phyloP scores from a whole-genome alignment of 345 rosid species.

The Microthlaspi erraticum region DNA sequence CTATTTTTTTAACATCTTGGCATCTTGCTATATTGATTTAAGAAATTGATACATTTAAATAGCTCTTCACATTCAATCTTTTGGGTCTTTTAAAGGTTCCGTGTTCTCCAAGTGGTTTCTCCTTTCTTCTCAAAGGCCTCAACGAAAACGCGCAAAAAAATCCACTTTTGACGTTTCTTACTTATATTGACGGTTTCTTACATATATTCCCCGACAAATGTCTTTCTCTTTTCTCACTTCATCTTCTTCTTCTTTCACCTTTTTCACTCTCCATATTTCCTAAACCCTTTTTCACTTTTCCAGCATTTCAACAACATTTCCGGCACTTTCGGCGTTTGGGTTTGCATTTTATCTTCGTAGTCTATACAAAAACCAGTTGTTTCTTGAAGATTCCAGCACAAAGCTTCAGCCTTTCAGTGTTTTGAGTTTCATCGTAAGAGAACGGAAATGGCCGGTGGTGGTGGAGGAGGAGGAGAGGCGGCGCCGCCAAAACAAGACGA shows the following conservation, averaged over 20 bases:
- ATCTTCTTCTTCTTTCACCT: conserved; percentile 36
- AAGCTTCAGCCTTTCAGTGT: conserved; percentile 1
- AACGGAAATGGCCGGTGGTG: conserved; percentile 56
- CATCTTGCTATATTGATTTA: no score
- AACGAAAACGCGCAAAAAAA: conserved; percentile 42
- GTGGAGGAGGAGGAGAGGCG: conserved; percentile 58
- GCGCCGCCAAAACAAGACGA: conserved; percentile 92
- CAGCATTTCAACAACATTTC: conserved; percentile 11
- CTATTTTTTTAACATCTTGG: no score
- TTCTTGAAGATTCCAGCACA: neutral
- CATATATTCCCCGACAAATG: conserved; percentile 39
- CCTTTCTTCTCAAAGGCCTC: conserved; percentile 42
- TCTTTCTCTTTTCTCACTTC: conserved; percentile 35
- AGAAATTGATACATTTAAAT: no score
- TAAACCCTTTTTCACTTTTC: conserved; percentile 18
- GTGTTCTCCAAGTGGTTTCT: conserved; percentile 44
- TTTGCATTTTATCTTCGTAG: conserved; percentile 16
- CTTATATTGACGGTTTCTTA: conserved; percentile 33
- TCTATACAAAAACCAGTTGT: neutral
- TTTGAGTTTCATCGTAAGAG: conserved; percentile 21
- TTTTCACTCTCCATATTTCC: conserved; percentile 33
- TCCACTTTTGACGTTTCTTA: conserved; percentile 38
- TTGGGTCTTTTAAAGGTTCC: conserved; percentile 19
- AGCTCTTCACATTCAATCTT: conserved; percentile 35
- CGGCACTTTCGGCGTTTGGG: conserved; percentile 32